These are phyloP conservation scores for Penicillium freii DNA, from an alignment of 2,329 filamentous ascomycete genomes.

Conservation along the genomic window DNA sequence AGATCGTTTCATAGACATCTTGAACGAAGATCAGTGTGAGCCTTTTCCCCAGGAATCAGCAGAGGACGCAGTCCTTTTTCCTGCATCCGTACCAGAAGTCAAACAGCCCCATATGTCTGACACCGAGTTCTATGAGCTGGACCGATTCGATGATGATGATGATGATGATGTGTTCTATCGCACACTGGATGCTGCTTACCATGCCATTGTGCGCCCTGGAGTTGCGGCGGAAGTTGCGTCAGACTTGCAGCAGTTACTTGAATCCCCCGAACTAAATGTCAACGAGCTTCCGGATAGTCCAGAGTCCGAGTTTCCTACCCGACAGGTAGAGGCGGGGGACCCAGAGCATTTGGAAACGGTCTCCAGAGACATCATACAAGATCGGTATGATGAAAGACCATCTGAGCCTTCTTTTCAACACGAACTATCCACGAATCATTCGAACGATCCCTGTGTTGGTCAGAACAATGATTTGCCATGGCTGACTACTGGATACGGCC, in stretches of 20 bases:
- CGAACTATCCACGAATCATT: background rate
- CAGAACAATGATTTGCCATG: background rate
- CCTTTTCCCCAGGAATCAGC: background rate
- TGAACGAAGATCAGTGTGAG: background rate
- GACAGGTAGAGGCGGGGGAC: background rate
- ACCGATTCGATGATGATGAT: conserved; percentile 3
- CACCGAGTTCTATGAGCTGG: background rate
- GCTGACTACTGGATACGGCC: background rate
- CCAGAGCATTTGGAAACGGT: background rate
- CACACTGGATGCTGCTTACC: conserved; percentile 6
- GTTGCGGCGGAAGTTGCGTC: background rate
- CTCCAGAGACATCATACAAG: background rate
- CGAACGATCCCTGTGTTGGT: background rate
- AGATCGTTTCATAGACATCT: background rate
- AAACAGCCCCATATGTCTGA: background rate
- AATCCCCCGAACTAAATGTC: background rate
- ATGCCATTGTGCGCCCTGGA: background rate
- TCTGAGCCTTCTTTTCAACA: background rate
- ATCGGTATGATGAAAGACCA: background rate
- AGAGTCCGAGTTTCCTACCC: too few species aligned
- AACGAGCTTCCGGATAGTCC: background rate
- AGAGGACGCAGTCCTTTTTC: background rate
- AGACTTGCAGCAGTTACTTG: background rate
- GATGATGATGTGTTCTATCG: conserved; percentile 7
- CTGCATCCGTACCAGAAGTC: background rate